Evolutionary conservation across 352 stramenopile genomes (phyloP), one percentile per base, ranked within the genome.

Genomic region (Phytophthora capsici): DNA sequence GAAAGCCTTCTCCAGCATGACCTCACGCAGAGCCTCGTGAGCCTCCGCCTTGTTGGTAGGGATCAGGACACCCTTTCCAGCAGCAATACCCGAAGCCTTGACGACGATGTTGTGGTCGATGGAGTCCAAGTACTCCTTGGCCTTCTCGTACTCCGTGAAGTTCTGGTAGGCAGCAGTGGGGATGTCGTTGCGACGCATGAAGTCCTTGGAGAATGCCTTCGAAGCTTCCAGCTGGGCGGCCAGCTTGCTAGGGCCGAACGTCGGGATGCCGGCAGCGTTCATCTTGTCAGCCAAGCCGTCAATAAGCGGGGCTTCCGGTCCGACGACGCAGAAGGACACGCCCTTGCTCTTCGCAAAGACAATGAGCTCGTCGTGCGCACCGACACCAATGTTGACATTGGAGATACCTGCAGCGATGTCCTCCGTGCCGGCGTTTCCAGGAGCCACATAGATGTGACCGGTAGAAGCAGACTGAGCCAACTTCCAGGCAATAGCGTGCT

Each of bases 161-260:
- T 93, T 99, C 48, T 88, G 73, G 84, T 99, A 99, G 54, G 91
- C 90, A 17, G 98, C 98, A 30, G 98, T 99, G 2, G 93, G 97
- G 54, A 99, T 99, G 63, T 79, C 74, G 82, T 99, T 95, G 61
- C 98, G 86, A 68, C 95, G 83, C 89, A 99, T 98, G 62, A 99
- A 99, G 66, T 99, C 96, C 87, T 99, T 99, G 63, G 90, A 95
- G 72, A 98, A 98, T 5, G 97, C 94, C 89, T 99, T 99, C 57
- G 94, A 99, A 25, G 96, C 97, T 84, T 99, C 98, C 38, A 99
- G 82, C 59, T 97, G 88, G 2, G 98, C 95, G 4, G 97, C 98
- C 44, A 93, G 87, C 58, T 91, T 91, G 46, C 80, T 98, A 3
- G 98, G 98, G 17, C 98, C 98, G 78, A 99, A 99, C 40, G 89